Evolutionary conservation across 2,329 filamentous ascomycete genomes (phyloP).

Genomic region (Verticillium longisporum): DNA sequence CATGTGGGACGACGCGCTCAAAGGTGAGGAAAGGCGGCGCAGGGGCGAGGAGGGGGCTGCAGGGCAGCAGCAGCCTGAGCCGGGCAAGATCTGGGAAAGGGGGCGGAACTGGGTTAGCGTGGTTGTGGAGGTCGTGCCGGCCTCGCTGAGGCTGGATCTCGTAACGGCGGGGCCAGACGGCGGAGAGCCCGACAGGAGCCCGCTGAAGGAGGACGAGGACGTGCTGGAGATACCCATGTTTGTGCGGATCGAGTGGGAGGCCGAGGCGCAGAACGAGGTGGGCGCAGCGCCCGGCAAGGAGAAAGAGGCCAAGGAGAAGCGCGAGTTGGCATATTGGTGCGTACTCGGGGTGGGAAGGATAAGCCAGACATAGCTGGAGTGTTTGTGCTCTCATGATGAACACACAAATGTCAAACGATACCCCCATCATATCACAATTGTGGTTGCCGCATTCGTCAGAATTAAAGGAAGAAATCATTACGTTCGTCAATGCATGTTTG

Average conservation of each 20-base stretch:
- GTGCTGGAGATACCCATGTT: constrained; percentile 87
- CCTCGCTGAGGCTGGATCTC: constrained; percentile 38
- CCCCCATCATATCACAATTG: not conserved
- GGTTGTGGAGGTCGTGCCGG: constrained; percentile 79
- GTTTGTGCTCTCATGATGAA: not conserved
- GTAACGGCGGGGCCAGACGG: constrained; percentile 16
- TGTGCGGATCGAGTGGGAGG: constrained; percentile 86
- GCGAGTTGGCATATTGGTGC: constrained; percentile 93
- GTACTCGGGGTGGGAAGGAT: constrained; percentile 85
- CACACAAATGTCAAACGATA: not conserved
- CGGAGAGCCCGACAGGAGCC: constrained; percentile 31
- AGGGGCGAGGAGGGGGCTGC: constrained; percentile 29
- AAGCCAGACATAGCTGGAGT: constrained; percentile 30
- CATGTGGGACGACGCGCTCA: constrained; percentile 80
- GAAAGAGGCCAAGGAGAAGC: constrained; percentile 64
- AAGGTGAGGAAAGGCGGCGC: constrained; percentile 37
- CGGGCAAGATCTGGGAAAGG: constrained; percentile 92
- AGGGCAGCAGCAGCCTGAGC: constrained; percentile 59
- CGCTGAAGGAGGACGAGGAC: constrained; percentile 53
- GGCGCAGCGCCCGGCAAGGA: constrained; percentile 38
- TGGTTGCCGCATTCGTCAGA: not conserved
- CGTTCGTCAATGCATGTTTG: constrained; percentile 26
- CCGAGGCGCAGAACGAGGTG: constrained; percentile 59
- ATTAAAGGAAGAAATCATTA: constrained; percentile 7
- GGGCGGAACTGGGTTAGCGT: constrained; percentile 94